Evolutionary conservation across 1,139 yeast genomes (phyloP).

Genomic region (Komagataea norvegica): DNA sequence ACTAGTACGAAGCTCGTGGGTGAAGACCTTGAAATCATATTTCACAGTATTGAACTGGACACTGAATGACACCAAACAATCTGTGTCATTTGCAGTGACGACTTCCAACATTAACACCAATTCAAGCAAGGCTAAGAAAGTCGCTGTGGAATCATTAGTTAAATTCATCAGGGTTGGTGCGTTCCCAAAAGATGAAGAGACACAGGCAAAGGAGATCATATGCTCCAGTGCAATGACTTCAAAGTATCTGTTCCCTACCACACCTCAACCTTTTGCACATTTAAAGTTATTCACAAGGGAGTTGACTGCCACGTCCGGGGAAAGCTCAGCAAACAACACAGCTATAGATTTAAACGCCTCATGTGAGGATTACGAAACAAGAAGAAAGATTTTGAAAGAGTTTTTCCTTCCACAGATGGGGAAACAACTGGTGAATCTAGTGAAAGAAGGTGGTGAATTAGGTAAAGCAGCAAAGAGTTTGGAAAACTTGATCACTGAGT

Average conservation of each 20-base stretch:
- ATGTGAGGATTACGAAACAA: slow-evolving; percentile 58
- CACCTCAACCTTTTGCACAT: slow-evolving; percentile 57
- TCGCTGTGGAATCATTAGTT: slow-evolving; percentile 36
- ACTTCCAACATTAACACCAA: slow-evolving; percentile 41
- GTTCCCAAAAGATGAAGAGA: slow-evolving; percentile 17
- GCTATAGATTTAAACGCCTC: slow-evolving; percentile 30
- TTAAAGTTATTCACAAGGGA: slow-evolving; percentile 42
- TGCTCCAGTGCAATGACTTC: slow-evolving; percentile 41
- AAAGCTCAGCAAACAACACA: slow-evolving; percentile 3
- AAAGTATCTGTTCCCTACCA: slow-evolving; percentile 48
- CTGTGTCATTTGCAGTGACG: slow-evolving; percentile 42
- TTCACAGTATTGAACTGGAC: slow-evolving; percentile 64
- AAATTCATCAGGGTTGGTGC: slow-evolving; percentile 42
- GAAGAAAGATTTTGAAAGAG: slow-evolving; percentile 52
- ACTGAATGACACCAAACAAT: slow-evolving; percentile 39
- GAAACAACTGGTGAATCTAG: slow-evolving; percentile 46
- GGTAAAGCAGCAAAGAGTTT: slow-evolving; percentile 52
- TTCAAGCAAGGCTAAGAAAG: slow-evolving; percentile 24
- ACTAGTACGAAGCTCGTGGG: slow-evolving; percentile 53
- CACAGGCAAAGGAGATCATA: slow-evolving; percentile 5
- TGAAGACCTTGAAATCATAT: slow-evolving; percentile 52
- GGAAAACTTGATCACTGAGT: slow-evolving; percentile 18
- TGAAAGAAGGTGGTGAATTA: slow-evolving; percentile 72
- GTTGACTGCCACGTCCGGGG: slow-evolving; percentile 24
- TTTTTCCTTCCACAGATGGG: slow-evolving; percentile 46